Evolutionary conservation across 2,329 filamentous ascomycete genomes (phyloP), one percentile per base, ranked within the genome.

Genomic region (Dothideomycetidae sp.): DNA sequence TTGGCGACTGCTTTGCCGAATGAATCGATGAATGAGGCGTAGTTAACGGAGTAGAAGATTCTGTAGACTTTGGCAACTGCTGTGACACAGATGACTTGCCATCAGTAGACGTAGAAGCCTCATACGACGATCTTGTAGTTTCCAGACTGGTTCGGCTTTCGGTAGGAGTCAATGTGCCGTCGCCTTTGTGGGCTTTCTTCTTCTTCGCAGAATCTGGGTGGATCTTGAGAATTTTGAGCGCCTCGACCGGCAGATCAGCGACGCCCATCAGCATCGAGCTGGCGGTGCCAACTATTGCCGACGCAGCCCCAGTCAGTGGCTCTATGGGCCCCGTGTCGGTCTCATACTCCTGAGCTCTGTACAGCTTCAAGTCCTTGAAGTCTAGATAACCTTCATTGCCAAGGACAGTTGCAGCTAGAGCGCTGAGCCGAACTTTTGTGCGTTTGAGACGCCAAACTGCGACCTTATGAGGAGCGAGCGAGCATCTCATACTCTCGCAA

Each of bases 211-310:
- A 33, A 3, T 37, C 37, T n/a, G 37, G 37, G n/a, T 62, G 58
- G 10, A 63, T 59, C n/a, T 54, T 53, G 18, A 62, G 50, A 12
- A 60, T 52, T 43, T 62, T 62, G 32, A 68, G 51, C 5, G 73
- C 61, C 33, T 72, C 67, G 4, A 63, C 59, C 0, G 72, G 72
- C 26, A 75, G 62, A 49, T 92, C 83, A 1, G 81, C 81, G 29
- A 92, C 67, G 2, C 82, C 81, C 70, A 90, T 80, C 46, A 80
- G 71, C 34, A 93, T 76, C 30, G 71, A 78, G 15, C 78, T 75
- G 28, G 88, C 63, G 12, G 85, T 85, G 5, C 80, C 78, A 13
- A 90, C 62, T 0, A 93, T 59, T 0, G 84, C 81, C 28, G 73
- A 71, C 1, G 81, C 75, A 12, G 74, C 79, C 10, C 81, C 82